These are phyloP conservation scores for Diplodia corticola DNA, from an alignment of 2,329 filamentous ascomycete genomes.

Conservation along the genomic window DNA sequence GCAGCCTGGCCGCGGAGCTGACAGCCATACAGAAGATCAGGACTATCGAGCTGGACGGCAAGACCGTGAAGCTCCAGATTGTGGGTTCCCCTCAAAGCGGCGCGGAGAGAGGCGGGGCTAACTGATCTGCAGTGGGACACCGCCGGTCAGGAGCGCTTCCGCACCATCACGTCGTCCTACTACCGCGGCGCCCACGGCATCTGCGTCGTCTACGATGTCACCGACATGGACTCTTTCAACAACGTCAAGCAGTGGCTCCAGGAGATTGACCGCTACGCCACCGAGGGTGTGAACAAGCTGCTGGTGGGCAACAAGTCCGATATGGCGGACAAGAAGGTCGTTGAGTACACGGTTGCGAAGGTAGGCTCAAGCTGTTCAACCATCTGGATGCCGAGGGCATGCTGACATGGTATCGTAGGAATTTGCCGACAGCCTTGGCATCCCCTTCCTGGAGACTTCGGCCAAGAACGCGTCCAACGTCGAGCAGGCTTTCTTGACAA, in stretches of 20 bases:
- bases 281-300: conserved; percentile 98
- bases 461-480: conserved; percentile 99
- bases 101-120: conserved; percentile 21
- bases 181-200: conserved; percentile 99
- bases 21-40: conserved; percentile 81
- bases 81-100: conserved; percentile 57
- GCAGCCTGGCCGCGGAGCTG: conserved; percentile 29
- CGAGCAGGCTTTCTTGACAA: conserved; percentile 99
- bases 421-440: conserved; percentile 97
- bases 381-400: neutral
- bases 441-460: conserved; percentile 98
- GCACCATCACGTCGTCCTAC: conserved; percentile 99
- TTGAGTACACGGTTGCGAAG: conserved; percentile 99
- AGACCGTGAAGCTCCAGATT: conserved; percentile 99
- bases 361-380: conserved; percentile 54
- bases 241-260: conserved; percentile 99
- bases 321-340: conserved; percentile 99
- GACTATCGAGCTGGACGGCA: conserved; percentile 98
- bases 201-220: conserved; percentile 99
- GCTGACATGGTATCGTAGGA: conserved; percentile 61
- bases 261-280: conserved; percentile 98
- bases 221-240: conserved; percentile 99
- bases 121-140: conserved; percentile 81
- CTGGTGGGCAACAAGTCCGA: conserved; percentile 99
- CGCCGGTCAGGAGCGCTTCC: conserved; percentile 97